Evolutionary conservation across 805 yeast species (phyloP).

Genomic region (Candida palmyrensis): DNA sequence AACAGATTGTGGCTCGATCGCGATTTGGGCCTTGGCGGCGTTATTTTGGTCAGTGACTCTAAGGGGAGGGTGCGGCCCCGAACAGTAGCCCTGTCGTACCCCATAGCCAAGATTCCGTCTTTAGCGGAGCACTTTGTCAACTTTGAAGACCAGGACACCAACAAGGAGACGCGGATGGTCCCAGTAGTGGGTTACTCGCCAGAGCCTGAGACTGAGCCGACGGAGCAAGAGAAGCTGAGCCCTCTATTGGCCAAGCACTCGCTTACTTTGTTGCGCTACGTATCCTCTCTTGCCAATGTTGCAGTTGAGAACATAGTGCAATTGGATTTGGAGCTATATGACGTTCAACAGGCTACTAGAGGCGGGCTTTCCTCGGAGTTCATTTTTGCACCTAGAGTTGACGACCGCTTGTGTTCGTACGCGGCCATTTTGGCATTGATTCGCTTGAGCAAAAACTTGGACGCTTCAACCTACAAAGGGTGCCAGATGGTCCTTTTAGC

Average conservation of each 20-base stretch:
- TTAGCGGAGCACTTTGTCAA: conserved; percentile 36
- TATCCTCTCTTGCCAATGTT: conserved; percentile 18
- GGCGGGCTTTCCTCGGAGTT: conserved; percentile 36
- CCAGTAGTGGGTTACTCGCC: conserved; percentile 30
- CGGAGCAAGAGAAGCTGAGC: conserved; percentile 19
- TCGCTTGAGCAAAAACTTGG: conserved; percentile 13
- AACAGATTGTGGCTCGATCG: conserved; percentile 34
- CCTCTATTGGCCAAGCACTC: conserved; percentile 28
- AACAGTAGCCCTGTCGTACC: conserved; percentile 26
- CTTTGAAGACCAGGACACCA: conserved; percentile 21
- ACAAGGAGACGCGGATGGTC: conserved; percentile 33
- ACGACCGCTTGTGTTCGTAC: conserved; percentile 38
- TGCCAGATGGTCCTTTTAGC: conserved; percentile 28
- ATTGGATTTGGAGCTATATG: conserved; percentile 33
- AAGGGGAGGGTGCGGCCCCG: conserved; percentile 17
- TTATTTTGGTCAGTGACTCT: conserved; percentile 19
- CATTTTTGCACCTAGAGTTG: conserved; percentile 34
- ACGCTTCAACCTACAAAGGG: conserved; percentile 15
- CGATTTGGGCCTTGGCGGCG: conserved; percentile 40
- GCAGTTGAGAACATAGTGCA: conserved; percentile 20
- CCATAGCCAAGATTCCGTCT: conserved; percentile 35
- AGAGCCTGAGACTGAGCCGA: conserved; percentile 7
- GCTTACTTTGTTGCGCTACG: conserved; percentile 25
- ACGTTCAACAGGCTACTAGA: conserved; percentile 27
- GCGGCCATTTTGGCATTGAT: conserved; percentile 30